Base-by-base conservation (phyloP, 75 land plant genomes). In the Cryptomeria japonica region DNA sequence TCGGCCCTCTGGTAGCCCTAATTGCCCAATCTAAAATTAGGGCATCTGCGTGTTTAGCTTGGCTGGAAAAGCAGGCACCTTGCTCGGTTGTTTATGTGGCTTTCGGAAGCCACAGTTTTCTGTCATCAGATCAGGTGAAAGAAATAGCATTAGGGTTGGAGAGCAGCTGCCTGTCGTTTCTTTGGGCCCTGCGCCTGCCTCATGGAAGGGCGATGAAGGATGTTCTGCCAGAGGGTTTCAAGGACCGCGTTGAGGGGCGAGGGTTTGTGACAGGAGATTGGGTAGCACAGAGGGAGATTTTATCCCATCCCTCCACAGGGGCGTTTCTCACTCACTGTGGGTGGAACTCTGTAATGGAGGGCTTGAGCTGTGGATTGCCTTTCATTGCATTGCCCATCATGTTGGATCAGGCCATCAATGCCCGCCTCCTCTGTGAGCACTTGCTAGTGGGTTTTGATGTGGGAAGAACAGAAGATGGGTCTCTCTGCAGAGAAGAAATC, bases 41-140 rank as follows among this genome's bases (percentile, higher is more conserved):
- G n/a, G 64, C 34, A 39, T 83, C 77, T 8, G 15, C n/a, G 2
- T 86, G 72, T 56, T 36, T 86, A 1, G 53, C 49, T 16, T 93
- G 94, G 94, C 32, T 93, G 72, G 80, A 91, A 41, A 38, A 9
- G 0, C 91, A 91, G 15, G 73, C 83, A 0, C 41, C 38, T 19
- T 36, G 39, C 37, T 93, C 92, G 12, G 94, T 93, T 16, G 68
- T 91, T 25, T 93, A 89, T 73, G 87, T 93, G 3, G 86, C 88
- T 22, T 91, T 93, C 53, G 91, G 94, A 2, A 91, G 89, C 58
- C 72, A 89, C 15, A 80, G 64, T 83, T 34, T 72, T 25, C 72
- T 93, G 22, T 72, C 88, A 9, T 3, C 31, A 1, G 80, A 41
- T 6, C 86, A 93, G 85, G 82, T 91, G 58, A 87, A 82, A 56